These are phyloP conservation scores for Elsinoe fawcettii DNA, from an alignment of 2,329 filamentous ascomycete genomes.

Conservation along the genomic window DNA sequence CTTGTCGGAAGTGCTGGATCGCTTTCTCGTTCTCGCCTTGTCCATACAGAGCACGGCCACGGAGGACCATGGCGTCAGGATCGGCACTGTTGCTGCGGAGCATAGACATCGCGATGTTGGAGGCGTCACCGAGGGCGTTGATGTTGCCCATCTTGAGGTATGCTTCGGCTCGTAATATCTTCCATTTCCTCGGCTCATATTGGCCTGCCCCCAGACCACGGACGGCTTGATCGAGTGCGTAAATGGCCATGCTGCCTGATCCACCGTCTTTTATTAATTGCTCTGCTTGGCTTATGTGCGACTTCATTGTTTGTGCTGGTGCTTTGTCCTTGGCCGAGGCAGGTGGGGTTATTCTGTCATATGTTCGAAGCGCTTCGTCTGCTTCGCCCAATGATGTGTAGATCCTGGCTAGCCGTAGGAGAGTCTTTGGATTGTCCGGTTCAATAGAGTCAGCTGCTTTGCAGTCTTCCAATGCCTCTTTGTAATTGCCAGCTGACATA, in stretches of 20 bases:
- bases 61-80: slow-evolving; percentile 83
- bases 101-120: slow-evolving; percentile 83
- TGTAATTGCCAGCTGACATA: slow-evolving; percentile 77
- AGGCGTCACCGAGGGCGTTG: slow-evolving; percentile 83
- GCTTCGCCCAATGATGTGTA: slow-evolving; percentile 82
- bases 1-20: slow-evolving; percentile 83
- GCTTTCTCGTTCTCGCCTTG: slow-evolving; percentile 95
- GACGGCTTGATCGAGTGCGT: slow-evolving; percentile 85
- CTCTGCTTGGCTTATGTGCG: slow-evolving; percentile 72
- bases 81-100: slow-evolving; percentile 83
- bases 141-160: slow-evolving; percentile 86
- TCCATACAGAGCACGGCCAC: slow-evolving; percentile 78
- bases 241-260: slow-evolving; percentile 82
- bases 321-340: slow-evolving; percentile 79
- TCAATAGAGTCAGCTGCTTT: slow-evolving; percentile 74
- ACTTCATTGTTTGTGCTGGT: slow-evolving; percentile 75
- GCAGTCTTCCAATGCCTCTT: slow-evolving; percentile 78
- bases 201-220: slow-evolving; percentile 68
- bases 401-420: slow-evolving; percentile 80
- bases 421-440: slow-evolving; percentile 76
- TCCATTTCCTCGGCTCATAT: slow-evolving; percentile 83
- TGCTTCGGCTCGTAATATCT: slow-evolving; percentile 82
- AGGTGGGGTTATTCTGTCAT: slow-evolving; percentile 68
- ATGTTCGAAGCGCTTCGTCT: slow-evolving; percentile 76
- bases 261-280: slow-evolving; percentile 66